Conservation (phyloP, 1,139 yeast genomes). For the Magnusiomyces suaveolens region DNA sequence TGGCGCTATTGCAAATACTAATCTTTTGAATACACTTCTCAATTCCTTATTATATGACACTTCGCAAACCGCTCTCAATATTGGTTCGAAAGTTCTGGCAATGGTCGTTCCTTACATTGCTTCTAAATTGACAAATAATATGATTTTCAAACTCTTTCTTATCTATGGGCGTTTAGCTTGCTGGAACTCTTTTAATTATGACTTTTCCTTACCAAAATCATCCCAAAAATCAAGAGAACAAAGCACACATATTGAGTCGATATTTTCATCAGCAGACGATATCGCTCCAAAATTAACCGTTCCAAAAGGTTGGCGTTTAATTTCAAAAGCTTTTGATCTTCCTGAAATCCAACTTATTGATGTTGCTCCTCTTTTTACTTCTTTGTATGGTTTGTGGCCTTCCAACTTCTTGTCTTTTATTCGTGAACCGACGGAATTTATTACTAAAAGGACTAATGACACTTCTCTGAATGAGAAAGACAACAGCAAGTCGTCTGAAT, state of each 20-base stretch:
- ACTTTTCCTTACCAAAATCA: not conserved
- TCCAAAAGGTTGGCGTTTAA: constrained; percentile 29
- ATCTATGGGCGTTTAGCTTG: constrained; percentile 40
- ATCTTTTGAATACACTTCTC: constrained; percentile 25
- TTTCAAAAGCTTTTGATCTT: constrained; percentile 20
- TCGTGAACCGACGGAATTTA: constrained; percentile 32
- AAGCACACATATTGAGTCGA: not conserved
- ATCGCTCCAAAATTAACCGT: not conserved
- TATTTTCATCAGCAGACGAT: not conserved
- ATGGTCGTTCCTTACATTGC: constrained; percentile 47
- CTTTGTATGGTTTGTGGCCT: constrained; percentile 57
- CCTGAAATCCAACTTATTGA: constrained; percentile 21
- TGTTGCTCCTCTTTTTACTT: constrained; percentile 34
- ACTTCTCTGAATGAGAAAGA: not conserved
- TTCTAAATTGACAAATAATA: constrained; percentile 23
- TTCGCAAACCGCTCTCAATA: constrained; percentile 37
- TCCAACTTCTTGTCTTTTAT: constrained; percentile 40
- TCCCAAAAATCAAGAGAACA: not conserved
- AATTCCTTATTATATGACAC: constrained; percentile 40
- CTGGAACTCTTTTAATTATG: constrained; percentile 27
- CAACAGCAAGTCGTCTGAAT: not conserved
- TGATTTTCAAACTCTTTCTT: constrained; percentile 39
- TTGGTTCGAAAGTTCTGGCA: constrained; percentile 39
- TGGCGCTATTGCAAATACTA: constrained; percentile 6
- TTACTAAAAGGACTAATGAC: not conserved